Percentiles rank a stretch among this genome's conserved stretches.
Conservation (phyloP, 2,329 filamentous ascomycete species). For the Cadophora luteo-olivacea region DNA sequence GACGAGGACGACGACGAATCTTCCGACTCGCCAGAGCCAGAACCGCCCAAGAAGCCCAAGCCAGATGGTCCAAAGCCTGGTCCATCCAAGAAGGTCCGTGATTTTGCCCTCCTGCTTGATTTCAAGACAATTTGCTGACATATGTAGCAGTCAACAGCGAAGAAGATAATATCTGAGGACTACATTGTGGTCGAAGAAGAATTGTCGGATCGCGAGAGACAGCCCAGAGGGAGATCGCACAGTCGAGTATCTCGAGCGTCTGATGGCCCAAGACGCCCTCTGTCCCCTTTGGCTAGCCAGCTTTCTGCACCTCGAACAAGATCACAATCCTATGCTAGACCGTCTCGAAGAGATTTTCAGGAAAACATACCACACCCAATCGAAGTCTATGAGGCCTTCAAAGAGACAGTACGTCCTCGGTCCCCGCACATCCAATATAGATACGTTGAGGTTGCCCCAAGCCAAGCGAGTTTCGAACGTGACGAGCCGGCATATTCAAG, state of each 20-base stretch:
- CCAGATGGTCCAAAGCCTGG: neutral
- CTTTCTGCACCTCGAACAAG: neutral
- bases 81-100: slow-evolving; percentile 21
- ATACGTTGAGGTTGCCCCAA: slow-evolving; percentile 21
- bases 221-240: slow-evolving; percentile 21
- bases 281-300: slow-evolving; percentile 10
- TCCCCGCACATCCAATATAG: slow-evolving; percentile 26
- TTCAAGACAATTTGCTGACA: neutral
- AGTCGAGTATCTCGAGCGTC: neutral
- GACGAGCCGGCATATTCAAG: slow-evolving; percentile 15
- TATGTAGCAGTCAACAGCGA: neutral
- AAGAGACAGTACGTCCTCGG: slow-evolving; percentile 14
- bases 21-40: slow-evolving; percentile 2
- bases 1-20: slow-evolving; percentile 6
- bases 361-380: slow-evolving; percentile 1
- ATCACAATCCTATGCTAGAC: neutral
- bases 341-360: neutral
- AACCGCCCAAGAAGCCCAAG: slow-evolving; percentile 15
- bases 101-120: neutral
- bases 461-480: neutral
- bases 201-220: slow-evolving; percentile 21
- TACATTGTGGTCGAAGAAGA: slow-evolving; percentile 31
- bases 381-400: slow-evolving; percentile 8
- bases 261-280: neutral
- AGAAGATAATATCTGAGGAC: slow-evolving; percentile 18